Percentiles rank a stretch among this genome's conserved stretches.
phyloP scores from a whole-genome alignment of 305 asterid genomes.

The Fraxinus nigra region DNA sequence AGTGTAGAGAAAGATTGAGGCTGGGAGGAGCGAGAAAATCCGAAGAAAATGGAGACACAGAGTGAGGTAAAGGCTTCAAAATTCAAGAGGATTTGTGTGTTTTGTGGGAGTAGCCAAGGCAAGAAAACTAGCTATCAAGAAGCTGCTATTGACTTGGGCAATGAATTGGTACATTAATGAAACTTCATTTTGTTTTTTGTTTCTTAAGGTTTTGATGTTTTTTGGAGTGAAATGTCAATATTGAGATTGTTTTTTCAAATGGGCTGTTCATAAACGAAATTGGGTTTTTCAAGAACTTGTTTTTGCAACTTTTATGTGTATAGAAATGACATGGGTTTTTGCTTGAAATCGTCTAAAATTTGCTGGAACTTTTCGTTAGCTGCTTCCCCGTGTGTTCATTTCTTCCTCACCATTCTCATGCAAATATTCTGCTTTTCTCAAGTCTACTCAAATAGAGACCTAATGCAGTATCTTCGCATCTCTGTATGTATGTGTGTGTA shows the following conservation, averaged over 20 bases:
- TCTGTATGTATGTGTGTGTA: background rate
- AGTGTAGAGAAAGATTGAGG: background rate
- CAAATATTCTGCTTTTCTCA: background rate
- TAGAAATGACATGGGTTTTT: conserved; percentile 11
- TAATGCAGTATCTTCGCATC: background rate
- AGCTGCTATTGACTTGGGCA: conserved; percentile 21
- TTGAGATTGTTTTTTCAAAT: background rate
- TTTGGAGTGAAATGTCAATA: background rate
- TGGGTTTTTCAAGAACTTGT: conserved; percentile 6
- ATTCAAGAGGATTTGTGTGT: conserved; percentile 25
- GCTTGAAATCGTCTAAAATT: conserved; percentile 1
- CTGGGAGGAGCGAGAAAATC: background rate
- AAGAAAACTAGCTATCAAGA: conserved; percentile 22
- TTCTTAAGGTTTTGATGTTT: background rate
- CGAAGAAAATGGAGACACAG: conserved; percentile 10
- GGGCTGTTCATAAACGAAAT: background rate
- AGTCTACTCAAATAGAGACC: background rate
- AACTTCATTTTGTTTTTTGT: background rate
- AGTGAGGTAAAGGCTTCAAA: conserved; percentile 9
- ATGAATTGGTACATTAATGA: conserved; percentile 15
- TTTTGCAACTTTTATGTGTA: background rate
- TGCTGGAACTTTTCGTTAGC: background rate
- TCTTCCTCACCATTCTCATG: background rate
- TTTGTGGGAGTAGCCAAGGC: conserved; percentile 26
- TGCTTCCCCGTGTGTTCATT: background rate